Conservation (phyloP, 306 rosid genomes). For the Lotus japonicus region DNA sequence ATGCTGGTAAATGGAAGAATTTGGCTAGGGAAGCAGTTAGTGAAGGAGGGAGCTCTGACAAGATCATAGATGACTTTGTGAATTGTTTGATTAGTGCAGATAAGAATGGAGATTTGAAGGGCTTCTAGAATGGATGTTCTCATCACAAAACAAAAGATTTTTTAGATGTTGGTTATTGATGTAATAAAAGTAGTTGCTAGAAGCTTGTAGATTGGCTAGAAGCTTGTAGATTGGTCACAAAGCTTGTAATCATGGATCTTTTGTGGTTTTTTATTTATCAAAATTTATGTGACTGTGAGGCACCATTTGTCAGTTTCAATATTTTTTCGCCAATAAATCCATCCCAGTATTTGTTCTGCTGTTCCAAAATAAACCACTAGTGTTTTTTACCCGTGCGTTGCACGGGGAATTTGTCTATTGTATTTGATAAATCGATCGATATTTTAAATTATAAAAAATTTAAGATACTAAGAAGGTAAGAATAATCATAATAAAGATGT, state of each 20-base stretch:
- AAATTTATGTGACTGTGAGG: neutral
- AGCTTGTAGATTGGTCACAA: neutral
- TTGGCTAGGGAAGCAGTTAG: constrained; percentile 39
- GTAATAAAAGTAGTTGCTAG: neutral
- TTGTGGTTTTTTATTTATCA: neutral
- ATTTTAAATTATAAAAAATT: too few species aligned
- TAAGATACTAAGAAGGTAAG: too few species aligned
- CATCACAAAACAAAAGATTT: neutral
- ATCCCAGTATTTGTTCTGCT: too few species aligned
- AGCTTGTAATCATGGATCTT: neutral
- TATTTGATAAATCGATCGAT: too few species aligned
- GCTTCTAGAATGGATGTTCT: neutral
- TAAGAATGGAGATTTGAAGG: constrained; percentile 9
- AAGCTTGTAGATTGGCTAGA: neutral
- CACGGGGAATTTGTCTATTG: too few species aligned
- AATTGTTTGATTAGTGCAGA: constrained; percentile 18
- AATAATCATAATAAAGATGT: too few species aligned
- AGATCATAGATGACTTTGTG: constrained; percentile 35
- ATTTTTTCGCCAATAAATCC: neutral
- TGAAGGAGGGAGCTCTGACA: constrained; percentile 51
- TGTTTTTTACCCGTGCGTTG: too few species aligned
- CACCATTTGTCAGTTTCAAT: neutral
- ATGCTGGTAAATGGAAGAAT: constrained; percentile 38
- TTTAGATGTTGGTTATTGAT: neutral
- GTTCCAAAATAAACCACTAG: too few species aligned